phyloP scores from a whole-genome alignment of 2,329 filamentous ascomycete species.

The Fusarium avenaceum region DNA sequence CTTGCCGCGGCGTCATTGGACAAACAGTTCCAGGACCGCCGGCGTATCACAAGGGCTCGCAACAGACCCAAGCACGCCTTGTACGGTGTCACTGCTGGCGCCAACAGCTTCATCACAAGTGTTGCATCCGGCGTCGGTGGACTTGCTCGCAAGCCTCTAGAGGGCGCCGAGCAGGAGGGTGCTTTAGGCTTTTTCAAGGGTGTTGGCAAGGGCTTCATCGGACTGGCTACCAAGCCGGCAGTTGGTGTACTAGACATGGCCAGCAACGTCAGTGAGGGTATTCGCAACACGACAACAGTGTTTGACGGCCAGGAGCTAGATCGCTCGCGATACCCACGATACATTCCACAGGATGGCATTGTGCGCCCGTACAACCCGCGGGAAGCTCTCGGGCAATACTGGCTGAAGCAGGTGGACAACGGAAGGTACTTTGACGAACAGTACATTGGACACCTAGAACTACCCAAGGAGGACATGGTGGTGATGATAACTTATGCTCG shows the following conservation, averaged over 20 bases:
- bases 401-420: constrained; percentile 98
- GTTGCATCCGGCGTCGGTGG: constrained; percentile 95
- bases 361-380: constrained; percentile 95
- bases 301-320: constrained; percentile 96
- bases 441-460: constrained; percentile 96
- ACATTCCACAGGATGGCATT: constrained; percentile 92
- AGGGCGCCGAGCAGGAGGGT: constrained; percentile 96
- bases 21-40: constrained; percentile 97
- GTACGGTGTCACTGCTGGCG: constrained; percentile 94
- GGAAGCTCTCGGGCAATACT: constrained; percentile 96
- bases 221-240: constrained; percentile 95
- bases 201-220: constrained; percentile 93
- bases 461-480: constrained; percentile 88
- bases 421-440: constrained; percentile 98
- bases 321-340: constrained; percentile 91
- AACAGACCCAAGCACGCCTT: constrained; percentile 97
- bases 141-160: constrained; percentile 90
- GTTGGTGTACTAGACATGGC: constrained; percentile 98
- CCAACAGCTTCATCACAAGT: constrained; percentile 93
- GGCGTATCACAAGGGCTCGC: constrained; percentile 90
- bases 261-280: constrained; percentile 95
- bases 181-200: constrained; percentile 96
- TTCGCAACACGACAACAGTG: constrained; percentile 98
- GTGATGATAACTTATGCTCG: constrained; percentile 89
- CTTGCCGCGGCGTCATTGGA: constrained; percentile 95